Evolutionary conservation across 345 rosid genomes (phyloP).

Genomic region (Salix suchowensis): DNA sequence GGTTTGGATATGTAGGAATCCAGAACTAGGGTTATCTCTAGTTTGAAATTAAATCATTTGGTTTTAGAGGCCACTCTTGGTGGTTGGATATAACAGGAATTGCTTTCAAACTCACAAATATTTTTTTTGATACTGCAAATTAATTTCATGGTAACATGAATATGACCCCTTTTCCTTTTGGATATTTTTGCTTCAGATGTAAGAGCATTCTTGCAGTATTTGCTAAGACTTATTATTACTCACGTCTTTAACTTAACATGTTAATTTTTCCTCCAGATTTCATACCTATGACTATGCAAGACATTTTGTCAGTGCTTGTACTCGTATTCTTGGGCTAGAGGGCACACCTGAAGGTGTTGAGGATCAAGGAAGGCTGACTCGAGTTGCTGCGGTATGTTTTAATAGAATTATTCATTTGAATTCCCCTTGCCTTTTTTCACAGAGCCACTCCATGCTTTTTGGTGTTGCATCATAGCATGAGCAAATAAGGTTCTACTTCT

Average conservation of each 20-base stretch:
- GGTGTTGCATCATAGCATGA: background rate
- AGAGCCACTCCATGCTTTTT: background rate
- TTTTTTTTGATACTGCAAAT: background rate
- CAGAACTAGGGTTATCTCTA: background rate
- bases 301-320: constrained; percentile 98
- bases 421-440: constrained; percentile 18
- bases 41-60: background rate
- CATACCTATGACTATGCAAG: constrained; percentile 98
- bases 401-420: constrained; percentile 11
- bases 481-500: background rate
- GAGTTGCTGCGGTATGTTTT: constrained; percentile 90
- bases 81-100: background rate
- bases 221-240: background rate
- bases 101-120: constrained; percentile 1
- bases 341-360: constrained; percentile 99
- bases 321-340: constrained; percentile 98
- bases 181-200: background rate
- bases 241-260: background rate
- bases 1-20: background rate
- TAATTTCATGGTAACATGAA: background rate
- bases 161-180: background rate
- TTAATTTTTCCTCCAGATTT: constrained; percentile 41
- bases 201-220: background rate
- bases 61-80: background rate
- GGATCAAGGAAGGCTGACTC: constrained; percentile 91